Conservation (phyloP, 352 stramenopile species). For the Aphanomyces invadans region DNA sequence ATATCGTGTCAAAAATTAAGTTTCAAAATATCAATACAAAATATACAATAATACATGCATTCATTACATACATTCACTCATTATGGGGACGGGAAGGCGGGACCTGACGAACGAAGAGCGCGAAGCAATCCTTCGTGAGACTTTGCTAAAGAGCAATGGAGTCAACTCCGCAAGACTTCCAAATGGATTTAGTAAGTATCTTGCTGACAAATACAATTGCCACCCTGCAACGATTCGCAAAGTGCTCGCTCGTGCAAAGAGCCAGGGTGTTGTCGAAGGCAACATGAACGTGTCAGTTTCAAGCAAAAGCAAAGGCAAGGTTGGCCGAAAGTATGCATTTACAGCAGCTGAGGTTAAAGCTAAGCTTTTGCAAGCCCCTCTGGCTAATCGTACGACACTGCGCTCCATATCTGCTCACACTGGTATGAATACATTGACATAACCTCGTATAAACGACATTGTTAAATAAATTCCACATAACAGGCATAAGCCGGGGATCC, state of each 20-base stretch:
- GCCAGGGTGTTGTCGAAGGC: neutral
- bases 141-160: neutral
- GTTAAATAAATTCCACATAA: no score
- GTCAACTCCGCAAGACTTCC: neutral
- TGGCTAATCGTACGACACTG: neutral
- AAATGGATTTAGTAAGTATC: neutral
- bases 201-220: neutral
- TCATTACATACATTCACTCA: no score
- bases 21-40: neutral
- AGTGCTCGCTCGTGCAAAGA: neutral
- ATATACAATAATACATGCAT: neutral
- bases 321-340: neutral
- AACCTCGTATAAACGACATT: no score
- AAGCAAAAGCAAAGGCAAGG: neutral
- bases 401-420: neutral
- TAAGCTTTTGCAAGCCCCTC: neutral
- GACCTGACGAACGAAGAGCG: neutral
- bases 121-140: neutral
- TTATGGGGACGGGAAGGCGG: no score
- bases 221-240: neutral
- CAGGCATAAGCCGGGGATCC: neutral
- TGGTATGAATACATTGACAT: neutral
- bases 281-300: slow-evolving; percentile 1
- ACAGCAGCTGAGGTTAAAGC: neutral
- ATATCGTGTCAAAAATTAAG: neutral